Evolutionary conservation across 2,329 filamentous ascomycete genomes (phyloP).

Genomic region (Botrytis squamosa): DNA sequence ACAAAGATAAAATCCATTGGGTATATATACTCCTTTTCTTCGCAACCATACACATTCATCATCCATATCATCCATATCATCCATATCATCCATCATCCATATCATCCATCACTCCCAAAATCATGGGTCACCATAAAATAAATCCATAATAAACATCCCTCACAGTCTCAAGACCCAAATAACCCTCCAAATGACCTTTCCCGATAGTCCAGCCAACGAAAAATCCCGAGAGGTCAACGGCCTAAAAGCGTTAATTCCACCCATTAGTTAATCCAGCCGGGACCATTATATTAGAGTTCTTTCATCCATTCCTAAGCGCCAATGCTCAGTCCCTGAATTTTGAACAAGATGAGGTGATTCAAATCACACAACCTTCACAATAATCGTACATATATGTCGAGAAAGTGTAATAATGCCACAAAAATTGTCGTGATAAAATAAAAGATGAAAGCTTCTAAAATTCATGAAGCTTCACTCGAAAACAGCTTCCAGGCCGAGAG

Average conservation of each 20-base stretch:
- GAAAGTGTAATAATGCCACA: not conserved
- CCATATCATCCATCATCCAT: not conserved
- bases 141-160: not conserved
- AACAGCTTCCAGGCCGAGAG: conserved; percentile 29
- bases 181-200: not conserved
- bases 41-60: not conserved
- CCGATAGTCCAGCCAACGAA: not conserved
- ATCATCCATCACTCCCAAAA: conserved; percentile 3
- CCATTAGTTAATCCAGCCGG: not conserved
- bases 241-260: not conserved
- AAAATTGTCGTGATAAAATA: not conserved
- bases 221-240: not conserved
- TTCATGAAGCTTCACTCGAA: conserved; percentile 24
- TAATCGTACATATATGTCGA: conserved; percentile 7
- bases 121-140: not conserved
- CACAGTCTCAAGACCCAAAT: not conserved
- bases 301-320: not conserved
- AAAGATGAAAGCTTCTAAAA: not conserved
- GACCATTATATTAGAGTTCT: not conserved
- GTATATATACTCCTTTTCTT: conserved; percentile 18
- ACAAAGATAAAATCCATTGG: conserved; percentile 1
- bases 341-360: not conserved
- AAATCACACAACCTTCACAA: not conserved
- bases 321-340: conserved; percentile 1
- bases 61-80: conserved; percentile 4